phyloP scores from a whole-genome alignment of 129 eudicot species.

The sunflower (Helianthus annuus) region HanXRQr2.0-SUNRISE NC_035443.2:167582277-167582776 shows the following conservation, averaged over 20 bases:
- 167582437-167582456: conserved; percentile 56
- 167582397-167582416: conserved; percentile 63
- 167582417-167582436: conserved; percentile 50
- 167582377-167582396: conserved; percentile 64
- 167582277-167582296: neutral
- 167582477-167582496: conserved; percentile 57
- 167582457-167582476: conserved; percentile 56
- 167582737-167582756: conserved; percentile 1
- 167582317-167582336: conserved; percentile 75
- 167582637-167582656: conserved; percentile 45
- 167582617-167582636: neutral
- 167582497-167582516: neutral
- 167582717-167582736: conserved; percentile 48
- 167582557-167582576: neutral
- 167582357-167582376: conserved; percentile 58
- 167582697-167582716: conserved; percentile 74
- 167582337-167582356: conserved; percentile 57
- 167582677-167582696: conserved; percentile 69
- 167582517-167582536: neutral
- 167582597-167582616: neutral
- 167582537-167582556: neutral
- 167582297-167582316: conserved; percentile 36
- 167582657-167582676: conserved; percentile 45
- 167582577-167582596: neutral
- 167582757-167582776: neutral